Percentiles rank a stretch among this genome's conserved stretches.
phyloP scores from a whole-genome alignment of 257 asterid species.

The Ajuga chamaepitys region DNA sequence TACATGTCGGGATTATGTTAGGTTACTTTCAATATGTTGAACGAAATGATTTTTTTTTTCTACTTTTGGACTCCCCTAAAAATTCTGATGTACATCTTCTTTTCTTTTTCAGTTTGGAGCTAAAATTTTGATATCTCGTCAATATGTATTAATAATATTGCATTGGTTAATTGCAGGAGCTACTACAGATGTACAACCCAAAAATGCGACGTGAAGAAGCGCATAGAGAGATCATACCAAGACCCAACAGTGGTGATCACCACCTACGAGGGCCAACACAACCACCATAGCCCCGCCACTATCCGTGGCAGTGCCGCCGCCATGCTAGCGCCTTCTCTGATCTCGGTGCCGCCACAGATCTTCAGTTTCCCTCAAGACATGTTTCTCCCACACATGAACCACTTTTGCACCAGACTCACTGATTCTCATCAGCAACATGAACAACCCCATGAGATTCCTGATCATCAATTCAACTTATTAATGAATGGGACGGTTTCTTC shows the following conservation, averaged over 20 bases:
- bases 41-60: no score
- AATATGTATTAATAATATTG: no score
- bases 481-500: conserved; percentile 23
- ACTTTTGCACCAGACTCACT: no score
- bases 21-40: no score
- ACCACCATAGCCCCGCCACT: conserved; percentile 74
- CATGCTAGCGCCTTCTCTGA: conserved; percentile 40
- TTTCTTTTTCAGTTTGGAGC: no score
- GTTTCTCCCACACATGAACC: conserved; percentile 6
- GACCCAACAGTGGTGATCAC: conserved; percentile 79
- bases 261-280: conserved; percentile 87
- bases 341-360: conserved; percentile 20
- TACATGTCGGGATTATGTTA: no score
- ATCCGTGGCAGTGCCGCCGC: conserved; percentile 55
- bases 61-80: no score
- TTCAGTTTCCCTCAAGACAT: conserved; percentile 27
- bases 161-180: conserved; percentile 37
- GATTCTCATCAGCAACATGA: no score
- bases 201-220: conserved; percentile 77
- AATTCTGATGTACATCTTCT: no score
- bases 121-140: no score
- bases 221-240: conserved; percentile 70
- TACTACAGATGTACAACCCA: conserved; percentile 79
- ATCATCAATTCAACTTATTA: conserved; percentile 10
- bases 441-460: conserved; percentile 11